phyloP scores from a whole-genome alignment of 345 rosid species.

The Physaria fendleri region DNA sequence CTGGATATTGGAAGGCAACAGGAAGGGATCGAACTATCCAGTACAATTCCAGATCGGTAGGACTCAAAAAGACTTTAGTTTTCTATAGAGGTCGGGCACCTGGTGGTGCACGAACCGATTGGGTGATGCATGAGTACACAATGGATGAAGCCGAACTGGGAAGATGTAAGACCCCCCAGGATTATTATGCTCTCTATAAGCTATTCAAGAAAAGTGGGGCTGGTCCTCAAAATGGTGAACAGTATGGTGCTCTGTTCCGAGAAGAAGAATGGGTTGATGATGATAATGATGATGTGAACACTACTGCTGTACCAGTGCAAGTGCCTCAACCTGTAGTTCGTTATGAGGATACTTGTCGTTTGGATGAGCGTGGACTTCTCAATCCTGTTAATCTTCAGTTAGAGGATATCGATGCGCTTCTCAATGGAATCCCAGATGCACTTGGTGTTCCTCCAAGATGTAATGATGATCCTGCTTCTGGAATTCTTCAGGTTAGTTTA shows the following conservation, averaged over 20 bases:
- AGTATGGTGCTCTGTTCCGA: conserved; percentile 89
- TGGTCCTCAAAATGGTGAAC: conserved; percentile 95
- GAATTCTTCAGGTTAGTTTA: conserved; percentile 1
- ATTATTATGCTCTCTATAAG: conserved; percentile 88
- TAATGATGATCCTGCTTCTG: too few relatives aligned
- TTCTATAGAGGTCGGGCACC: conserved; percentile 88
- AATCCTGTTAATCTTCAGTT: not conserved
- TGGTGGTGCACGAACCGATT: conserved; percentile 71
- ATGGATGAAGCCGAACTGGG: conserved; percentile 81
- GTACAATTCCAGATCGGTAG: conserved; percentile 55
- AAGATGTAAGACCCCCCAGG: conserved; percentile 71
- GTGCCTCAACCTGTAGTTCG: not conserved
- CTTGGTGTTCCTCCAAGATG: conserved; percentile 6
- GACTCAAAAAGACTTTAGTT: conserved; percentile 83
- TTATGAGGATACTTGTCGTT: not conserved
- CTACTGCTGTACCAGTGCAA: not conserved
- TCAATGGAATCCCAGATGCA: conserved; percentile 9
- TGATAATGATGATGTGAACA: conserved; percentile 5
- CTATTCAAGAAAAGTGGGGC: conserved; percentile 88
- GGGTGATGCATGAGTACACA: conserved; percentile 98
- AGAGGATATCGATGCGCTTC: conserved; percentile 3
- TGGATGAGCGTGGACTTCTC: not conserved
- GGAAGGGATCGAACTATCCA: conserved; percentile 71
- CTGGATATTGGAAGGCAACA: conserved; percentile 90
- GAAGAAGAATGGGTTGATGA: conserved; percentile 89